Conservation (phyloP, 2,329 filamentous ascomycete genomes). For the Scedosporium dehoogii region DNA sequence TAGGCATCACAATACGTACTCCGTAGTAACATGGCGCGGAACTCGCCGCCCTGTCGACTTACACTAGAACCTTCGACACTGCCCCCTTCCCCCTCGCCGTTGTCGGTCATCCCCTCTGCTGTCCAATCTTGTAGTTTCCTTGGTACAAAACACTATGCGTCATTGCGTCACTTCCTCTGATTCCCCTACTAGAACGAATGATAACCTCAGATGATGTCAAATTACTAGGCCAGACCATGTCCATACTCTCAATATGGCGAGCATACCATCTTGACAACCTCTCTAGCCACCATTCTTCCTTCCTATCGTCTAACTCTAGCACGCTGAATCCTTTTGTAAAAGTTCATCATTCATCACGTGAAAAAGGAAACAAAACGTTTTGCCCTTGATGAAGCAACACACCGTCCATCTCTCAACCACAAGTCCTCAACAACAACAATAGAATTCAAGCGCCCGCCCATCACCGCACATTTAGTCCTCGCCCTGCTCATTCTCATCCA, state of each 20-base stretch:
- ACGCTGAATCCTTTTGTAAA: background rate
- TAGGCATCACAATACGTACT: too few species aligned
- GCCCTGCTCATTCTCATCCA: background rate
- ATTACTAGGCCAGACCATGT: background rate
- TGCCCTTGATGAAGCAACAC: background rate
- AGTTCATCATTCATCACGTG: background rate
- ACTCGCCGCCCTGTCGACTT: background rate
- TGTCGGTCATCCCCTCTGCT: background rate
- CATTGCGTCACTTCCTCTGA: too few species aligned
- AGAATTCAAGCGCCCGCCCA: background rate
- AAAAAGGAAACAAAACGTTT: background rate
- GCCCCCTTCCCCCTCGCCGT: background rate
- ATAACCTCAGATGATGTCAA: background rate
- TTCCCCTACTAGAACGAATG: background rate
- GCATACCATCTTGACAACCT: background rate
- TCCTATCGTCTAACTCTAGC: background rate
- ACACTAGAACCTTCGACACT: background rate
- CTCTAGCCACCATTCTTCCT: background rate
- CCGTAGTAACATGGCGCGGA: background rate
- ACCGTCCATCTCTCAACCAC: background rate
- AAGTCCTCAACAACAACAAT: background rate
- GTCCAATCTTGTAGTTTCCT: background rate
- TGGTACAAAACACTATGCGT: background rate
- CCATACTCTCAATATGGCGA: background rate
- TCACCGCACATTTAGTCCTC: background rate